phyloP scores from a whole-genome alignment of 306 rosid species.

The Cotoneaster glaucophyllus region DNA sequence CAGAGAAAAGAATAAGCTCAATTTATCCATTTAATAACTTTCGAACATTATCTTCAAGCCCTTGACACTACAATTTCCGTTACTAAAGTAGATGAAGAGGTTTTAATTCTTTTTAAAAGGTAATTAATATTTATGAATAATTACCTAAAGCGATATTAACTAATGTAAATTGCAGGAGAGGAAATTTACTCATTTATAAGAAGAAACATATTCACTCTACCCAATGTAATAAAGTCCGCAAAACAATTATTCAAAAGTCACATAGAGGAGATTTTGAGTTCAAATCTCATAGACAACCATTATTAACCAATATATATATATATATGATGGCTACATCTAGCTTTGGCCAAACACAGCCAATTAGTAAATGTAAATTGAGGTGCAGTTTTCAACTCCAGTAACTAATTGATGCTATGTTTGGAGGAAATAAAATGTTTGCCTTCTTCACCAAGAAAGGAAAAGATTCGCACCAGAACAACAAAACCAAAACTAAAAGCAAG shows the following conservation, averaged over 20 bases:
- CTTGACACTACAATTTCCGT: neutral
- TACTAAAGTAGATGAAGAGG: neutral
- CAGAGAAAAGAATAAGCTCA: neutral
- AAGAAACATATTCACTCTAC: neutral
- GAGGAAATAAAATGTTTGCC: neutral
- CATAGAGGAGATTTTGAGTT: neutral
- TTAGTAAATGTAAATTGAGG: neutral
- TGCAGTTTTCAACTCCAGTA: neutral
- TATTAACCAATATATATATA: too few relatives aligned
- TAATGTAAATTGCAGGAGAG: too few relatives aligned
- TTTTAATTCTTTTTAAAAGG: neutral
- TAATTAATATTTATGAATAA: neutral
- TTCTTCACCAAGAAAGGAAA: neutral
- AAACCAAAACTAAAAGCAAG: neutral
- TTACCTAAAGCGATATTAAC: neutral
- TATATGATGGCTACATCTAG: neutral
- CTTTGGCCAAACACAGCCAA: neutral
- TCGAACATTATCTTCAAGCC: neutral
- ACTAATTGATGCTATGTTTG: neutral
- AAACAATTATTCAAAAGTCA: too few relatives aligned
- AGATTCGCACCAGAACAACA: neutral
- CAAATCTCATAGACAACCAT: neutral
- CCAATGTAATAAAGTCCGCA: too few relatives aligned
- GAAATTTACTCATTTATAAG: too few relatives aligned
- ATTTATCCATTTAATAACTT: neutral